Percentiles rank a stretch among this genome's conserved stretches.
Evolutionary conservation across 176 grass and related monocot species (phyloP).

Genomic region (Bothriochloa decipiens): DNA sequence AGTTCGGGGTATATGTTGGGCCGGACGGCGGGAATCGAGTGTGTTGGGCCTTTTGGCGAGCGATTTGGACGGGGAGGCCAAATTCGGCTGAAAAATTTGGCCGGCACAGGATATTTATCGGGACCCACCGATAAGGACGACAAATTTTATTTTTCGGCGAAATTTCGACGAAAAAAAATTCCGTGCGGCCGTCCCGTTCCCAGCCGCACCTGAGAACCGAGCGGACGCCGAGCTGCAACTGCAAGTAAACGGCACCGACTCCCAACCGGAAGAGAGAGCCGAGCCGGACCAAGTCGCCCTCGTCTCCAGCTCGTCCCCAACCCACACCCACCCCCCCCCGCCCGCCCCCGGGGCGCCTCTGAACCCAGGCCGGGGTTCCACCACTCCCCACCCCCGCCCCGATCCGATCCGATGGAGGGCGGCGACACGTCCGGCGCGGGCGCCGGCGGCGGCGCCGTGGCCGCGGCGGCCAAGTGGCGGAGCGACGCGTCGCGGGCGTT

Average conservation of each 20-base stretch:
- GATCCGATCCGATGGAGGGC: slow-evolving; percentile 51
- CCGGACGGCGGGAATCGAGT: neutral
- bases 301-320: neutral
- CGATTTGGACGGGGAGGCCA: neutral
- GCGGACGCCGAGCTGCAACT: neutral
- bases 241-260: slow-evolving; percentile 31
- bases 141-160: no score
- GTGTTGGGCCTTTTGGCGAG: neutral
- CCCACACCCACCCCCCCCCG: neutral
- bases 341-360: neutral
- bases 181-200: no score
- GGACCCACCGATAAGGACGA: neutral
- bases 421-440: slow-evolving; percentile 33
- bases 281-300: neutral
- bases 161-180: no score
- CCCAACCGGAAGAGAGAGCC: slow-evolving; percentile 24
- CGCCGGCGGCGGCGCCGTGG: slow-evolving; percentile 4
- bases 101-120: neutral
- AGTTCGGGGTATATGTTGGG: neutral
- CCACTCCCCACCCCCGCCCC: neutral
- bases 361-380: slow-evolving; percentile 2
- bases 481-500: slow-evolving; percentile 68
- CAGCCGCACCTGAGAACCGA: neutral
- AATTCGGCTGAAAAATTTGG: neutral
- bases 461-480: slow-evolving; percentile 67